Evolutionary conservation across 345 rosid species (phyloP).

Genomic region (Eucalyptus cloeziana): DNA sequence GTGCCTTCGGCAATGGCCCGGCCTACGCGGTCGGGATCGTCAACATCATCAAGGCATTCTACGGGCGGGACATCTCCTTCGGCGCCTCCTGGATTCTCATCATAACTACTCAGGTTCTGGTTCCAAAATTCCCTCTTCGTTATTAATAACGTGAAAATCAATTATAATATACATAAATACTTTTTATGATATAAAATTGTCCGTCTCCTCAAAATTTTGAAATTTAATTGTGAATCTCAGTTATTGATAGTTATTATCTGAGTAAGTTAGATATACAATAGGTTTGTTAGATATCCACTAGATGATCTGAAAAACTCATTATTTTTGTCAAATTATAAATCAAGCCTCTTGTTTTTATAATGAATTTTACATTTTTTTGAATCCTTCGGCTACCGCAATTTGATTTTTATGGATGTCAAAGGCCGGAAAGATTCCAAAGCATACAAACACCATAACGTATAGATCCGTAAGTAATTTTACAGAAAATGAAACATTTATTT

Average conservation of each 20-base stretch:
- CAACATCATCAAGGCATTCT: slow-evolving; percentile 5
- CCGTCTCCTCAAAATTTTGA: not conserved
- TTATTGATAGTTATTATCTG: not conserved
- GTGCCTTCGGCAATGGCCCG: not conserved
- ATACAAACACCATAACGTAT: not conserved
- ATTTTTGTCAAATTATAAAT: not conserved
- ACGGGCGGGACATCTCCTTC: slow-evolving; percentile 1
- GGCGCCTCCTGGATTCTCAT: not conserved
- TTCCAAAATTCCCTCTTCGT: not conserved
- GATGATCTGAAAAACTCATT: not conserved
- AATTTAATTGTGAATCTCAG: not conserved
- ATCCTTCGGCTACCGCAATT: not conserved
- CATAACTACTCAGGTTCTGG: not conserved
- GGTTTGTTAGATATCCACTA: not conserved
- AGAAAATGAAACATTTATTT: not conserved
- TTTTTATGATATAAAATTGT: not conserved
- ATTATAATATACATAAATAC: not conserved
- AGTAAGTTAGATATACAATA: not conserved
- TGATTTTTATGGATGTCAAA: not conserved
- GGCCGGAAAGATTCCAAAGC: not conserved
- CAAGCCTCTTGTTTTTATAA: not conserved
- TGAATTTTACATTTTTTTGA: not conserved
- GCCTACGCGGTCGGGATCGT: not conserved
- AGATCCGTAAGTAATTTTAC: not conserved
- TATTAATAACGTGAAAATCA: not conserved